phyloP scores from a whole-genome alignment of 805 yeast genomes.

The Danielozyma ontarioensis region DNA sequence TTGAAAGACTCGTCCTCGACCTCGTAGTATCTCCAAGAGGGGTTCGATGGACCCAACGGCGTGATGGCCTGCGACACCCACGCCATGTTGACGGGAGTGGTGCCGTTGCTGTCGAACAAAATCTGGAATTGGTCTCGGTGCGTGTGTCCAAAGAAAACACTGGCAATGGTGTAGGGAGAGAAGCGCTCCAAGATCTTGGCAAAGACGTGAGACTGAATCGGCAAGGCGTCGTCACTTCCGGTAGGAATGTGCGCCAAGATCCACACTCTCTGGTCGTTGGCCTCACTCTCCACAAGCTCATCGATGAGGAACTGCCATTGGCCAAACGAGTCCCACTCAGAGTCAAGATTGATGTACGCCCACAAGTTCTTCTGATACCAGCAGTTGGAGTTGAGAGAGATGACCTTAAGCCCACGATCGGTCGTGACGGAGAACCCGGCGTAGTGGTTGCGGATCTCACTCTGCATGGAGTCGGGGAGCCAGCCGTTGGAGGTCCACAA shows the following conservation, averaged over 20 bases:
- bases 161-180: constrained; percentile 64
- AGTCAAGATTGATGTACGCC: constrained; percentile 47
- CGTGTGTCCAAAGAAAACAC: constrained; percentile 66
- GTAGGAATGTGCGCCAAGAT: constrained; percentile 65
- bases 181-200: constrained; percentile 58
- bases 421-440: constrained; percentile 59
- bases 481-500: constrained; percentile 34
- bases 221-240: constrained; percentile 50
- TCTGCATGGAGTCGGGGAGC: constrained; percentile 21
- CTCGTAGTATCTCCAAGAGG: constrained; percentile 69
- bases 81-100: constrained; percentile 49
- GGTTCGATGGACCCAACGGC: constrained; percentile 55
- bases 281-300: constrained; percentile 59
- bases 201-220: constrained; percentile 54
- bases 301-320: constrained; percentile 55
- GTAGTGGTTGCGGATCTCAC: constrained; percentile 42
- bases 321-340: constrained; percentile 58
- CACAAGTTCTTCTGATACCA: constrained; percentile 58
- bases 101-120: constrained; percentile 45
- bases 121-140: constrained; percentile 65
- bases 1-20: constrained; percentile 58
- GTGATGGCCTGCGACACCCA: constrained; percentile 67
- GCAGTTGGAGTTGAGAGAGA: constrained; percentile 61
- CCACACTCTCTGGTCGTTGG: constrained; percentile 63
- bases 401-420: constrained; percentile 50